A percentile compares a stretch with the other conserved stretches of the same genome.
Conservation (phyloP, 2,329 filamentous ascomycete species). For the Mycosphaerella arachidis region DNA sequence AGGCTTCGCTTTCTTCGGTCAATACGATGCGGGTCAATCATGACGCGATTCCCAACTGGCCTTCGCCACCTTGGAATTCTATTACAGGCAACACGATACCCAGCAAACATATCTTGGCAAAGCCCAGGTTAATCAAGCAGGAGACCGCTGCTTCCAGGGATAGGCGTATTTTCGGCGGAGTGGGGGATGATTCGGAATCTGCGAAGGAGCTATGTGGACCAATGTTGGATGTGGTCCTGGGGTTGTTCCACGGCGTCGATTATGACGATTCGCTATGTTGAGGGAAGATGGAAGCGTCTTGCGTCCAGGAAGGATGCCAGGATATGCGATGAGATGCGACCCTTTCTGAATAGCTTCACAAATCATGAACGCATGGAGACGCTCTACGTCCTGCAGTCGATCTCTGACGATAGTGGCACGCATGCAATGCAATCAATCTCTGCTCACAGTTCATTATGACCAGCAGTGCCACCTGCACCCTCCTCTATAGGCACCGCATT, state of each 20-base stretch:
- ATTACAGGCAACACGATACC: background rate
- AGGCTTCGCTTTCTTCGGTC: background rate
- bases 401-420: background rate
- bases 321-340: background rate
- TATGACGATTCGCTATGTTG: constrained; percentile 33
- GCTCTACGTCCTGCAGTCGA: background rate
- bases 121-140: constrained; percentile 1
- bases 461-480: background rate
- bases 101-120: background rate
- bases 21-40: background rate
- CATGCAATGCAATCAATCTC: background rate
- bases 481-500: constrained; percentile 8
- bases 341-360: background rate
- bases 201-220: constrained; percentile 37
- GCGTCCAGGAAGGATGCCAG: background rate
- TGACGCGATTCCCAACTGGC: background rate
- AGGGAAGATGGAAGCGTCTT: background rate
- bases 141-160: constrained; percentile 18
- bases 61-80: background rate
- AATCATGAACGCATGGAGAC: background rate
- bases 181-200: constrained; percentile 35
- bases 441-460: constrained; percentile 5
- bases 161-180: constrained; percentile 41
- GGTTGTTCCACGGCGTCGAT: constrained; percentile 44
- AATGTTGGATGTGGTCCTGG: constrained; percentile 46